phyloP scores from a whole-genome alignment of 345 rosid genomes.

The Cardamine occulta region DNA sequence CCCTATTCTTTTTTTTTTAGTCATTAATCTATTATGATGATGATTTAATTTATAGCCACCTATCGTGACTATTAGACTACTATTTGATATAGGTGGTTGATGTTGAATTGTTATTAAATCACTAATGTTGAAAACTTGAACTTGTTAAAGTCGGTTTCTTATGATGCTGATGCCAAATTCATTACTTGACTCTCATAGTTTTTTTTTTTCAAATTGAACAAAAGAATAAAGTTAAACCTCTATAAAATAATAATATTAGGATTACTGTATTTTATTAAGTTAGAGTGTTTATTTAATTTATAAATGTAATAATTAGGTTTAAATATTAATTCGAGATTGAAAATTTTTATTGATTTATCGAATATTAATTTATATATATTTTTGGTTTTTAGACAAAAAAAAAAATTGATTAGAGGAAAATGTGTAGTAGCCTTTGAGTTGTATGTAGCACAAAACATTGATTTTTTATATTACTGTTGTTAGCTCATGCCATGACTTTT shows the following conservation, averaged over 20 bases:
- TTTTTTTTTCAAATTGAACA: background rate
- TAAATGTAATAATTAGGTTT: no score
- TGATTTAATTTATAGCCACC: conserved; percentile 16
- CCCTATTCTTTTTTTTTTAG: background rate
- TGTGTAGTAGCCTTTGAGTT: no score
- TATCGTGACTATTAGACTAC: conserved; percentile 5
- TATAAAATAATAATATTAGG: no score
- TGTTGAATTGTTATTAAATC: background rate
- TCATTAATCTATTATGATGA: background rate
- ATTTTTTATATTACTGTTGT: background rate
- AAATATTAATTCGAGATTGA: no score
- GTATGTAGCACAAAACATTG: background rate
- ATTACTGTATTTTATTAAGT: no score
- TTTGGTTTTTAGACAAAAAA: no score
- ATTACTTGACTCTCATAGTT: background rate
- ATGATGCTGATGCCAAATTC: background rate
- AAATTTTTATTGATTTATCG: no score
- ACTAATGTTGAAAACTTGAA: background rate
- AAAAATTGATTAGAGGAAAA: no score
- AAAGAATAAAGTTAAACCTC: background rate
- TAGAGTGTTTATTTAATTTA: no score
- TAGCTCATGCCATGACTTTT: background rate
- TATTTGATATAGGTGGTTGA: background rate
- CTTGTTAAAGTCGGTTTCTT: background rate
- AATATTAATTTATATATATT: no score